Evolutionary conservation across 306 rosid species (phyloP), one percentile per base, ranked within the genome.

Genomic region (Parietaria judaica): DNA sequence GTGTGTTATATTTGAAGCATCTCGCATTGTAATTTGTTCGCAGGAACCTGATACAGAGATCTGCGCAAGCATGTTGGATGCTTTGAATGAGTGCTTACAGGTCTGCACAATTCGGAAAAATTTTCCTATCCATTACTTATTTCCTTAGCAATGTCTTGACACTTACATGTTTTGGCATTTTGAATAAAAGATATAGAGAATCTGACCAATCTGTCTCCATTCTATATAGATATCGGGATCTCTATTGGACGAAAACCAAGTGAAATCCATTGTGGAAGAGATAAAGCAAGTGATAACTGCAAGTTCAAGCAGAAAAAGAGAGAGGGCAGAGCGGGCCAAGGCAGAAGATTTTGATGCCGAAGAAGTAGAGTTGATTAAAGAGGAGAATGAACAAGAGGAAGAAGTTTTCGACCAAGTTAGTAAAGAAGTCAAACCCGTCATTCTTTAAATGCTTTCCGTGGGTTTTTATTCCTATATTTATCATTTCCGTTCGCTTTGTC

Each of bases 41-140:
- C 89, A 92, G 99, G 99, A 92, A 67, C 99, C 96, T 61, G 99
- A 92, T 71, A 92, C 99, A 3, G 99, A 92, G 83, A 92, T 92
- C 48, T 92, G 96, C 66, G 96, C 95, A 51, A 92, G 81, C 70
- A 92, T 92, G 81, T 70, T 92, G 84, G 96, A 92, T 49, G 86
- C 99, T 39, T 63, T 92, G 76, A 92, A 92, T 61, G 99, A 92
- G 72, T 86, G 95, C 75, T 39, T 92, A 76, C 96, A 92, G 99
- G 99, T 91, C 47, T 0, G 83, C 66, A 60, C 45, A 47, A 41
- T 54, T 61, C 45, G 64, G 46, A 41, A 12, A 36, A 47, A 1
- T 3, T 9, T n/a, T 12, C 15, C 14, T 38, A 11, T 17, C 39
- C 13, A 36, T 57, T 31, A 55, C 15, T 36, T 36, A 56, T n/a